Evolutionary conservation across 2,329 filamentous ascomycete species (phyloP).

Genomic region (Ascosphaera pollenicola): DNA sequence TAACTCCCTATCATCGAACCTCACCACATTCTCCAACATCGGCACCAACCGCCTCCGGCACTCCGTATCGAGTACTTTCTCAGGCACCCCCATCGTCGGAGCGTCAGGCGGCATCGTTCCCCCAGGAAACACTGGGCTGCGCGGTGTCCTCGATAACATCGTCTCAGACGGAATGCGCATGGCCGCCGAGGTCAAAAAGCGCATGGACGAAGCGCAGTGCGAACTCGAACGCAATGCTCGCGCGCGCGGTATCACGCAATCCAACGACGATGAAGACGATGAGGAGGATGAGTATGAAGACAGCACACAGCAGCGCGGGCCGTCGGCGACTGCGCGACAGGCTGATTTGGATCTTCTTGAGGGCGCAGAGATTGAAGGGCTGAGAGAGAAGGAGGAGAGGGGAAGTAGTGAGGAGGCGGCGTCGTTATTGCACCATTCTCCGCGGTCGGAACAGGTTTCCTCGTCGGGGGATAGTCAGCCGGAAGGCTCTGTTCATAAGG

Average conservation of each 20-base stretch:
- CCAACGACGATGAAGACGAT: constrained; percentile 47
- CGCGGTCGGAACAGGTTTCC: constrained; percentile 1
- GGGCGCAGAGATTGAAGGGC: constrained; percentile 45
- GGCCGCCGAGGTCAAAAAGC: constrained; percentile 68
- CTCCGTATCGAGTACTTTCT: constrained; percentile 11
- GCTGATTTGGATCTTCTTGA: constrained; percentile 50
- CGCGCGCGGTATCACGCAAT: constrained; percentile 44
- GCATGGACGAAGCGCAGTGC: constrained; percentile 89
- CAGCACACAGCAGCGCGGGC: constrained; percentile 7
- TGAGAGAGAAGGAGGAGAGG: constrained; percentile 14
- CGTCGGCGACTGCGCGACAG: constrained; percentile 26
- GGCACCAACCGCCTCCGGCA: constrained; percentile 26
- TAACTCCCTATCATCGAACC: constrained; percentile 38
- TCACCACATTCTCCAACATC: constrained; percentile 68
- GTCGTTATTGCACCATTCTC: constrained; percentile 1
- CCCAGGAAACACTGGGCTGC: constrained; percentile 52
- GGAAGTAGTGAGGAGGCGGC: constrained; percentile 10
- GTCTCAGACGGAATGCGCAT: constrained; percentile 95
- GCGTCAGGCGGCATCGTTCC: constrained; percentile 37
- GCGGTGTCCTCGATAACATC: constrained; percentile 90
- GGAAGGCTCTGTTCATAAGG: constrained; percentile 12
- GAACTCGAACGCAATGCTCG: constrained; percentile 69
- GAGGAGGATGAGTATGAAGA: constrained; percentile 25
- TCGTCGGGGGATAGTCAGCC: constrained; percentile 4
- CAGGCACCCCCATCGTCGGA: constrained; percentile 21